These are phyloP conservation scores for Coemansia asiatica DNA, from an alignment of 192 early-diverging fungal genomes.

Conservation along the genomic window DNA sequence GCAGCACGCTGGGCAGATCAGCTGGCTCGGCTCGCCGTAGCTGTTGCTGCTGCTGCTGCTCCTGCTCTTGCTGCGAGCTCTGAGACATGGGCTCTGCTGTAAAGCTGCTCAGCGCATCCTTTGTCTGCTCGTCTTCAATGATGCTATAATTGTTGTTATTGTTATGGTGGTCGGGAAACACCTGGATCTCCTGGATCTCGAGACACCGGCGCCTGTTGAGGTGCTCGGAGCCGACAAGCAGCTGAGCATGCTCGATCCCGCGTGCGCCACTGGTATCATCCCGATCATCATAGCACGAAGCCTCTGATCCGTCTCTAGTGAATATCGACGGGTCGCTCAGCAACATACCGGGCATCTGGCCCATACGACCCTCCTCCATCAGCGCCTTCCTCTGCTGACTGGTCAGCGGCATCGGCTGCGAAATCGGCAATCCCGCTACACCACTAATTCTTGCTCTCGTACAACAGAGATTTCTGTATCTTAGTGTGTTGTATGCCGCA, in stretches of 20 bases:
- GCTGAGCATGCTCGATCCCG: not conserved
- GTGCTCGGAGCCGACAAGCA: not conserved
- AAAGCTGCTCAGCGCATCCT: not conserved
- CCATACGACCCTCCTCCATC: not conserved
- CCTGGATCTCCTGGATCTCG: conserved; percentile 7
- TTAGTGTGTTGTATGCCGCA: conserved; percentile 29
- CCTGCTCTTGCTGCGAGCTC: too few relatives aligned
- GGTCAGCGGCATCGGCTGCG: not conserved
- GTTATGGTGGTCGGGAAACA: not conserved
- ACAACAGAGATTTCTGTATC: not conserved
- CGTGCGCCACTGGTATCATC: too few relatives aligned
- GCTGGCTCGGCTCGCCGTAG: too few relatives aligned
- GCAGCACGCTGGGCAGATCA: conserved; percentile 3
- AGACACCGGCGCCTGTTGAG: not conserved
- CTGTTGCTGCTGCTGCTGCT: not conserved
- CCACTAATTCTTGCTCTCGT: not conserved
- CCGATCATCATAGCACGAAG: not conserved
- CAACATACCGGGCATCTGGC: not conserved
- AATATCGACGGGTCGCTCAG: not conserved
- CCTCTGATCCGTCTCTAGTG: not conserved
- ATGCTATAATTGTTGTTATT: too few relatives aligned
- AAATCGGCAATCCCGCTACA: not conserved
- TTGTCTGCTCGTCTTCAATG: not conserved
- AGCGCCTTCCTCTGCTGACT: conserved; percentile 2
- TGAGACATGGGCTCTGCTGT: not conserved